Conservation (phyloP, 495 filamentous ascomycete genomes). For the Amniculicola lignicola region DNA sequence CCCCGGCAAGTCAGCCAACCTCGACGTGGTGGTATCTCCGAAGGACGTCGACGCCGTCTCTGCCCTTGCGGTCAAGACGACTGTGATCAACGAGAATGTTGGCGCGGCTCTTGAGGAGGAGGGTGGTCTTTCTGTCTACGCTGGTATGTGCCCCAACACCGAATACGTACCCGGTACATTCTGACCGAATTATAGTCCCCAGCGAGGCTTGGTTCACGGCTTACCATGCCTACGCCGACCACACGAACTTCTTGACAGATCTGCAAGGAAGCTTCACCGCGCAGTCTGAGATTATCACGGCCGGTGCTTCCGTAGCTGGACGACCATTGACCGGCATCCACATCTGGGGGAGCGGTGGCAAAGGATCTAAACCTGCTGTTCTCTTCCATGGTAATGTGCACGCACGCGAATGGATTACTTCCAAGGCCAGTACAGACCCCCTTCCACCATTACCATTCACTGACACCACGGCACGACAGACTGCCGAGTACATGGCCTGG, state of each 20-base stretch:
- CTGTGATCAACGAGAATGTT: conserved; percentile 19
- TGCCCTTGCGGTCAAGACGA: conserved; percentile 4
- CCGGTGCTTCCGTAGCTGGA: conserved; percentile 53
- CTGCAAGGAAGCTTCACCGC: conserved; percentile 47
- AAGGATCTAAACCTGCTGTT: conserved; percentile 53
- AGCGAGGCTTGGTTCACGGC: conserved; percentile 51
- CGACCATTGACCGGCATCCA: conserved; percentile 58
- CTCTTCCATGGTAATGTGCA: conserved; percentile 61
- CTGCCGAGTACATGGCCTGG: conserved; percentile 56
- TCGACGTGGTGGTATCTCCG: conserved; percentile 24
- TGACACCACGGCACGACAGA: conserved; percentile 23
- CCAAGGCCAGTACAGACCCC: conserved; percentile 33
- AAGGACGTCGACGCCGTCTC: conserved; percentile 18
- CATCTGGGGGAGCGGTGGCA: conserved; percentile 53
- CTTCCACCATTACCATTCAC: neutral
- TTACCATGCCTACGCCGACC: conserved; percentile 58
- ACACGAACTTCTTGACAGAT: conserved; percentile 52
- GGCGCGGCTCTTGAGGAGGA: conserved; percentile 11
- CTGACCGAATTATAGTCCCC: neutral
- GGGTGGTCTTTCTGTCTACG: conserved; percentile 3
- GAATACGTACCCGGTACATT: neutral
- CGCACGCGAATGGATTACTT: conserved; percentile 62
- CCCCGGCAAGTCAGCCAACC: conserved; percentile 10
- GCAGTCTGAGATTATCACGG: conserved; percentile 53
- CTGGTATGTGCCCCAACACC: conserved; percentile 5